These are phyloP conservation scores for Exsudoporus frostii DNA, from an alignment of 768 basidiomycete genomes.

Conservation along the genomic window DNA sequence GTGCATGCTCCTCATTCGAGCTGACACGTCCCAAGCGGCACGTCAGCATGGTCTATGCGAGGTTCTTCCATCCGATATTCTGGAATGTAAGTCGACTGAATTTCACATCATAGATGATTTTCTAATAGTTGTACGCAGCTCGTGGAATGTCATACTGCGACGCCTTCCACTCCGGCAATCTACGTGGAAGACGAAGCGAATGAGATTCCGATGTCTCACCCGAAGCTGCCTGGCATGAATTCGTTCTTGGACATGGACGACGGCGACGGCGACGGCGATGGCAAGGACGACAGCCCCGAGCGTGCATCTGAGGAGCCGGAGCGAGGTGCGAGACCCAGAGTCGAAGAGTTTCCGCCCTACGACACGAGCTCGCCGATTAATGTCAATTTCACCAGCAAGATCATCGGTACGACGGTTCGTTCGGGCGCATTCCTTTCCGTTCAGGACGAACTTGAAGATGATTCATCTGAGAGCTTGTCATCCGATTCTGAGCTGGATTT, in stretches of 20 bases:
- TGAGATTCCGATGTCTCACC: constrained; percentile 1
- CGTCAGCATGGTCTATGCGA: constrained; percentile 21
- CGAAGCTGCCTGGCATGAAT: constrained; percentile 4
- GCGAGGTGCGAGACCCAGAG: not conserved
- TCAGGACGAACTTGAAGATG: not conserved
- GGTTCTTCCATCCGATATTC: constrained; percentile 18
- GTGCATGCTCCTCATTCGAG: not conserved
- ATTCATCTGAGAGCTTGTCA: not conserved
- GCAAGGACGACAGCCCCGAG: not conserved
- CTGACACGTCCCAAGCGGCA: constrained; percentile 6
- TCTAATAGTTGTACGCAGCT: not conserved
- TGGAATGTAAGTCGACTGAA: constrained; percentile 14
- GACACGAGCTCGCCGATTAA: constrained; percentile 1
- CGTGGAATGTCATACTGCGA: constrained; percentile 16
- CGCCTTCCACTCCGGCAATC: constrained; percentile 14
- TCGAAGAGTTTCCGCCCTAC: constrained; percentile 10
- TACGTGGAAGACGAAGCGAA: constrained; percentile 18
- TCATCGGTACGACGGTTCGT: constrained; percentile 15
- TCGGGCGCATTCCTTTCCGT: constrained; percentile 12
- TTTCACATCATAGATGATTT: not conserved
- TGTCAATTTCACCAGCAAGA: constrained; percentile 9
- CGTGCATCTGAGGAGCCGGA: not conserved
- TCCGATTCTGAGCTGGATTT: not conserved
- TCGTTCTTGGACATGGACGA: constrained; percentile 15
- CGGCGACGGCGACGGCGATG: not conserved